Percentiles rank a stretch among this genome's conserved stretches.
Conservation (phyloP, 176 grass and related monocot species). For the Triticum turgidum region DNA sequence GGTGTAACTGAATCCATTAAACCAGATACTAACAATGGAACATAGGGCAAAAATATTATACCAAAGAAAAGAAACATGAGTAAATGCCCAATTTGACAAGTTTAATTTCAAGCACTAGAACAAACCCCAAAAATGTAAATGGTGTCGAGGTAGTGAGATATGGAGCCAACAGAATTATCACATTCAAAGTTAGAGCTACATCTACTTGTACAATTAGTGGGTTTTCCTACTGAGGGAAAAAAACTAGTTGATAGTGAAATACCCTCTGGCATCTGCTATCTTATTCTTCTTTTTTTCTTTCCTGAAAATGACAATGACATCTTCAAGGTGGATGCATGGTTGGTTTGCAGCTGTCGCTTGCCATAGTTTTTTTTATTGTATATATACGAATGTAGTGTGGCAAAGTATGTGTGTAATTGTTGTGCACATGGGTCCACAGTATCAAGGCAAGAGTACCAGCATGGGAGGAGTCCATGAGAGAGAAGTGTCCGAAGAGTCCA, state of each 20-base stretch:
- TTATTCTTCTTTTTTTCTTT: background rate
- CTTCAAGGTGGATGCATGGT: background rate
- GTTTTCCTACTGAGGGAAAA: background rate
- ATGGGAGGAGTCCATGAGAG: too few relatives aligned
- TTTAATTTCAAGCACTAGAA: background rate
- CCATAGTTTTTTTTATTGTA: background rate
- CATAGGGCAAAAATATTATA: background rate
- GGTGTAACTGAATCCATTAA: background rate
- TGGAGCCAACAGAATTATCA: background rate
- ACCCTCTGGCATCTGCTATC: background rate
- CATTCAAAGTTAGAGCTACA: background rate
- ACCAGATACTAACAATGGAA: background rate
- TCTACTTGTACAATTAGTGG: background rate
- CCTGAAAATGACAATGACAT: background rate
- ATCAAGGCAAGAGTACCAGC: too few relatives aligned
- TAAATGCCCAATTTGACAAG: background rate
- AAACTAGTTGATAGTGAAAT: constrained; percentile 5
- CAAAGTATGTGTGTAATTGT: too few relatives aligned
- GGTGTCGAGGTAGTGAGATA: background rate
- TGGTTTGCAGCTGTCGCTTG: background rate
- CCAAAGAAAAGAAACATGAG: constrained; percentile 1
- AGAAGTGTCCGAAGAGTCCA: too few relatives aligned
- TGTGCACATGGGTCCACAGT: too few relatives aligned
- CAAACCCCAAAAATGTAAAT: background rate
- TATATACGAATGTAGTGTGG: background rate